Evolutionary conservation across 1,139 yeast species (phyloP), one percentile per base, ranked within the genome.

Genomic region (Geotrichum klebahnii): DNA sequence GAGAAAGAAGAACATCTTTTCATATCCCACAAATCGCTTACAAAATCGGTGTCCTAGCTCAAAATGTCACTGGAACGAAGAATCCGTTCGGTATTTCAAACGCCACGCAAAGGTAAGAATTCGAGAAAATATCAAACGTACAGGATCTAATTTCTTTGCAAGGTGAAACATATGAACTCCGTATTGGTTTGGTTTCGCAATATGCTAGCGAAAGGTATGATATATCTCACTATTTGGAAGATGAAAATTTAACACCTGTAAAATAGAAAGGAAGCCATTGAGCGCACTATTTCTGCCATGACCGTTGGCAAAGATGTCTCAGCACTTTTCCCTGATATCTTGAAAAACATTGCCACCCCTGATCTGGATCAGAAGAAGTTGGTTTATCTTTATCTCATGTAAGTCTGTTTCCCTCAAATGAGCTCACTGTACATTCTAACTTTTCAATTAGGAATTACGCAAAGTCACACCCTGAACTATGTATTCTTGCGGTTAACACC

Each of bases 271-370:
- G 98, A 94, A 67, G 96, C 98, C 24, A 94, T 94, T 59, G 96
- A 90, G 69, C 76, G 96, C 53, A 96, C 95, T 22, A 94, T 94
- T 63, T 95, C 94, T 53, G 97, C 97, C 55, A 94, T 94, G 99
- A 94, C 98, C 0, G 80, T 90, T 29, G 98, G 98, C n/a, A 94
- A 94, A 66, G 98, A 94, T 68, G 97, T 94, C 26, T 86, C 96
- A 10, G 81, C 95, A 1, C 75, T 94, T 54, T 94, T 94, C 61
- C 98, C 99, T 1, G 97, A 94, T 66, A 95, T 94, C 31, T 73
- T 94, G 67, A 94, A 94, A 71, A 94, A 94, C 68, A 85, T 94
- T 59, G 97, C 98, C 54, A 94, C 98, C 3, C 94, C 87, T 63
- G 99, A 94, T 67, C 74, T 94, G 57, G 97, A 94, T 60, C 97